A percentile compares a stretch with the other conserved stretches of the same genome.
phyloP scores from a whole-genome alignment of 306 rosid species.

The Acacia confusa region DNA sequence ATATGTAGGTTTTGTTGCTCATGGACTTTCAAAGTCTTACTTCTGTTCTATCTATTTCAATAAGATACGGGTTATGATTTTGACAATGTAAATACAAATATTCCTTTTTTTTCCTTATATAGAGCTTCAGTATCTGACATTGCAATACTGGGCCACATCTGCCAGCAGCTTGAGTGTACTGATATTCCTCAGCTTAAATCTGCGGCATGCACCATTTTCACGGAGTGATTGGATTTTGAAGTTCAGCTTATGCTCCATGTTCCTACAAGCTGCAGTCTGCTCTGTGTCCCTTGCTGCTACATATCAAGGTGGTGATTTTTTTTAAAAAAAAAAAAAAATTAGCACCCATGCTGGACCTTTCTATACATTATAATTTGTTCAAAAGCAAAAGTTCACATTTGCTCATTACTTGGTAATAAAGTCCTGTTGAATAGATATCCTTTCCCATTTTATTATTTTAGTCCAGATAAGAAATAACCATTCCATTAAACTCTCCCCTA shows the following conservation, averaged over 20 bases:
- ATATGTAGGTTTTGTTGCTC: not conserved
- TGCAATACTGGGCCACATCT: constrained; percentile 90
- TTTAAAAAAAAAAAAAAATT: not conserved
- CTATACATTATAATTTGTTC: not conserved
- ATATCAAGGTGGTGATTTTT: constrained; percentile 50
- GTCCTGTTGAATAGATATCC: not conserved
- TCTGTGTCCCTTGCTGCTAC: constrained; percentile 48
- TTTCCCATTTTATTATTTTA: constrained; percentile 18
- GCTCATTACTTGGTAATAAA: not conserved
- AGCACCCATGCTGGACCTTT: not conserved
- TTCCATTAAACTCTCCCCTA: not conserved
- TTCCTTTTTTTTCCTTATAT: constrained; percentile 31
- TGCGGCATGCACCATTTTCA: constrained; percentile 25
- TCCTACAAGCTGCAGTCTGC: constrained; percentile 50
- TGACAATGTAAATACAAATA: constrained; percentile 19
- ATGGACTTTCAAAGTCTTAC: not conserved
- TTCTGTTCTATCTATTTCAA: constrained; percentile 4
- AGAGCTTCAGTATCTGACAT: constrained; percentile 75
- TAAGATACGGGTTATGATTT: not conserved
- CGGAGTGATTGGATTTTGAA: constrained; percentile 43
- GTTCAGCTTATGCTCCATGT: constrained; percentile 46
- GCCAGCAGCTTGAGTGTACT: constrained; percentile 71
- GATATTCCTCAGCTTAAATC: constrained; percentile 47
- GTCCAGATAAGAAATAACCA: not conserved
- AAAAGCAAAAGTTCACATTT: not conserved